Base-by-base conservation (phyloP, 2,329 filamentous ascomycete genomes). In the Penicillium sp. region DNA sequence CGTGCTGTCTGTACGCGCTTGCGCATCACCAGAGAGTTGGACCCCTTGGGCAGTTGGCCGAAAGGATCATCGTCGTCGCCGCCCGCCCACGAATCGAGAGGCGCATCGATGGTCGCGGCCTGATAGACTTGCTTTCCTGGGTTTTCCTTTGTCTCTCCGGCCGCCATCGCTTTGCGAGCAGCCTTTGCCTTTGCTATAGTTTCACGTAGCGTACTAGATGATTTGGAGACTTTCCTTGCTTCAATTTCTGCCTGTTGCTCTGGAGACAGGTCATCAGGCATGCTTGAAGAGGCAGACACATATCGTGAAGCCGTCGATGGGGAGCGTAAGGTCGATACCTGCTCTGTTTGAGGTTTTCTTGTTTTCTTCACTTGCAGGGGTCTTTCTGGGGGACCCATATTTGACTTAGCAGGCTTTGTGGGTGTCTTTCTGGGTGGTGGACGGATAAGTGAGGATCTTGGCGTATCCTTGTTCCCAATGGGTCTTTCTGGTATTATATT, bases 131-230 rank as follows among this genome's bases (percentile, higher is more conserved):
- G 19, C 29, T 19, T 6, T 52, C 19, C 32, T 12, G 17, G 44
- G 6, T 4, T 13, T n/a, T 54, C 46, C 19, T 45, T 45, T 8
- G 51, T 51, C 56, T 63, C 52, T 63, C 69, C 48, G 63, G 62
- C 45, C 45, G 55, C 63, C 4, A 67, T 66, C 10, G 79, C 82
- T 54, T 82, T 79, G 49, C 81, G 85, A 2, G 88, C 87, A 2
- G 89, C 89, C 64, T 91, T 95, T 1, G 93, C 91, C 60, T 90
- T 91, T 33, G 90, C 88, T 55, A 97, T 96, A 47, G 93, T 90
- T 45, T 96, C 88, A 31, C 93, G 82, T 13, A 98, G 72, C 0
- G 89, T 84, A 15, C 79, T 75, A 0, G 91, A 96, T 0, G 89
- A 89, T 60, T 87, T 93, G 6, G 73, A 69, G 1, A 67, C 67